Conservation (phyloP, 345 rosid genomes). For the Eucalyptus lansdowneana region DNA sequence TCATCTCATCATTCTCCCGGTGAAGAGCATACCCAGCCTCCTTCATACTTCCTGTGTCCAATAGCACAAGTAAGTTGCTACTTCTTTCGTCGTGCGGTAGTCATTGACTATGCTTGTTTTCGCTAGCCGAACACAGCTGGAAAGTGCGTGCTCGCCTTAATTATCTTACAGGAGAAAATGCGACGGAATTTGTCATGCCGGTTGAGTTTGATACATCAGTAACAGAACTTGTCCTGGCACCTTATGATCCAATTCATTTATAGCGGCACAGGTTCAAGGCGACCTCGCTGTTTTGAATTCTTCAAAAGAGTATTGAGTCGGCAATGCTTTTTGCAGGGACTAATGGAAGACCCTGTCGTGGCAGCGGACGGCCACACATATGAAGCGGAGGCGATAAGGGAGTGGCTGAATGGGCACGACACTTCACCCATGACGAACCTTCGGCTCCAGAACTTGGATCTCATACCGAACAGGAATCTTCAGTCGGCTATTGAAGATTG, state of each 20-base stretch:
- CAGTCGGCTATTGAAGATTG: constrained; percentile 56
- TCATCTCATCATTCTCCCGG: constrained; percentile 11
- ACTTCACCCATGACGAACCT: constrained; percentile 77
- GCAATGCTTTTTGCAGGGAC: constrained; percentile 26
- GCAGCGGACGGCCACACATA: constrained; percentile 84
- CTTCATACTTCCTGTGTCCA: constrained; percentile 70
- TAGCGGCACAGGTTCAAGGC: background rate
- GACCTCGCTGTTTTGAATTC: background rate
- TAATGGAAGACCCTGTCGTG: constrained; percentile 75
- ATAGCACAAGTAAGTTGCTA: constrained; percentile 39
- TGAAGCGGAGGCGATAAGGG: constrained; percentile 68
- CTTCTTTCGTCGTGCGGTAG: background rate
- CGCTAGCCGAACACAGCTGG: background rate
- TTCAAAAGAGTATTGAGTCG: background rate
- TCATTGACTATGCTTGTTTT: background rate
- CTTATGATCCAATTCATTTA: background rate
- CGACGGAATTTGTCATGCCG: background rate
- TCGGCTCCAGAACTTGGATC: constrained; percentile 19
- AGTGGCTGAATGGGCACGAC: constrained; percentile 58
- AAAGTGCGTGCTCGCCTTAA: background rate
- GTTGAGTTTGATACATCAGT: background rate
- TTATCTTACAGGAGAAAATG: background rate
- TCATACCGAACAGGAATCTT: constrained; percentile 45
- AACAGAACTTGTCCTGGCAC: background rate
- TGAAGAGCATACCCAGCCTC: constrained; percentile 43